Conservation (phyloP, 2,329 filamentous ascomycete species). For the Neofusicoccum laricinum region DNA sequence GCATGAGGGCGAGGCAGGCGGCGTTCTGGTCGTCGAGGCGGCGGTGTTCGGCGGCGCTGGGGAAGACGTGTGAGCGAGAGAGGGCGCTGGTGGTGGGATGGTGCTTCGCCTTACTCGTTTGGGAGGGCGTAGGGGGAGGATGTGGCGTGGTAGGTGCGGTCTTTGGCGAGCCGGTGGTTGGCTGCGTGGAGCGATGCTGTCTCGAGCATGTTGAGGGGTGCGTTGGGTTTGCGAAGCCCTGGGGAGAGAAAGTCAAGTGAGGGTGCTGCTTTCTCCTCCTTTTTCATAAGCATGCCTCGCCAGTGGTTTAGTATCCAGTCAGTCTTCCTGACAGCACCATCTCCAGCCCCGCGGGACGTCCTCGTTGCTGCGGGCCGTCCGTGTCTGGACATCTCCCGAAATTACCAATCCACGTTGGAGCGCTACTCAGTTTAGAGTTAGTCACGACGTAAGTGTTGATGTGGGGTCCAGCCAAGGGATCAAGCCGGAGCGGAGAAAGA, state of each 20-base stretch:
- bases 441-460: not conserved
- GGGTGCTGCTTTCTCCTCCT: no score
- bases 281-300: no score
- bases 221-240: no score
- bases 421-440: not conserved
- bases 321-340: no score
- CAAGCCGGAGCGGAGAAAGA: not conserved
- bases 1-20: conserved; percentile 19
- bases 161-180: not conserved
- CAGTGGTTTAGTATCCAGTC: no score
- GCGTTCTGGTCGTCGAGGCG: conserved; percentile 23
- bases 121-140: conserved; percentile 22
- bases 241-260: no score
- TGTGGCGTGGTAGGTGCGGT: conserved; percentile 20
- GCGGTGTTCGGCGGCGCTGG: conserved; percentile 22
- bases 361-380: no score
- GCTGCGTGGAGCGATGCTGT: not conserved
- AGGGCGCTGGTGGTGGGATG: not conserved
- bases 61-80: no score
- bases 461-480: not conserved
- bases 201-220: not conserved
- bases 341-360: no score
- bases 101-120: conserved; percentile 22
- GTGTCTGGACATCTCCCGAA: not conserved
- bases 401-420: no score